Conservation (phyloP, 2,329 filamentous ascomycete species). For the Aspergillus amoenus region DNA sequence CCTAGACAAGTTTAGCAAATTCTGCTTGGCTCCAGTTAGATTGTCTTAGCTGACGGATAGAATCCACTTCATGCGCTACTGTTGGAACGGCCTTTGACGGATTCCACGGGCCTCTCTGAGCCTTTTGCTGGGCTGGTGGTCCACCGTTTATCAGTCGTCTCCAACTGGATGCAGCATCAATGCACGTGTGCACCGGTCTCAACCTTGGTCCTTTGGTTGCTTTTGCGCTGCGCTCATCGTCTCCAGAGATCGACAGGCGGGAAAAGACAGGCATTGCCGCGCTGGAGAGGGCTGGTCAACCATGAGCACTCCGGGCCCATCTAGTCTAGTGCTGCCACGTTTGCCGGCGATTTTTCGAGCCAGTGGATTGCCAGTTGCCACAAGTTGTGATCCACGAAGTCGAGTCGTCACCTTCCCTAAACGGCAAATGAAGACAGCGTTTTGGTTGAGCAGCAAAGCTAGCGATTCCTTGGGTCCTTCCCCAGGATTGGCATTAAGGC, state of each 20-base stretch:
- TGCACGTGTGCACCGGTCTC: constrained; percentile 7
- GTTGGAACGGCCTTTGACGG: constrained; percentile 1
- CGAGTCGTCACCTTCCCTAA: constrained; percentile 2
- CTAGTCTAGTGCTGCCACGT: too few species aligned
- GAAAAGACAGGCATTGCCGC: too few species aligned
- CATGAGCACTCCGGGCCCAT: too few species aligned
- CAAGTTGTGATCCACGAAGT: background rate
- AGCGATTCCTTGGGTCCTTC: background rate
- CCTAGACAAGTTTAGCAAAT: background rate
- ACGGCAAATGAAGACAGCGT: background rate
- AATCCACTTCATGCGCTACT: constrained; percentile 1
- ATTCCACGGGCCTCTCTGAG: constrained; percentile 2
- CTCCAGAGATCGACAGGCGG: too few species aligned
- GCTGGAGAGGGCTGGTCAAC: too few species aligned
- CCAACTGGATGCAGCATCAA: constrained; percentile 8
- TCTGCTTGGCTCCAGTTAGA: background rate
- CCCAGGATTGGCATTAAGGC: constrained; percentile 6
- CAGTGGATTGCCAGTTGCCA: background rate
- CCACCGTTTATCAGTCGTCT: background rate
- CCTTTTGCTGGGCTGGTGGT: background rate
- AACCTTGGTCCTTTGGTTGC: background rate
- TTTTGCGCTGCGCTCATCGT: too few species aligned
- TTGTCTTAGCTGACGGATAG: background rate
- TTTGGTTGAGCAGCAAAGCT: too few species aligned
- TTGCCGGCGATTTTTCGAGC: constrained; percentile 2